These are phyloP conservation scores for Nepenthes mirabilis DNA, from an alignment of 148 eudicot species.

Conservation along the genomic window DNA sequence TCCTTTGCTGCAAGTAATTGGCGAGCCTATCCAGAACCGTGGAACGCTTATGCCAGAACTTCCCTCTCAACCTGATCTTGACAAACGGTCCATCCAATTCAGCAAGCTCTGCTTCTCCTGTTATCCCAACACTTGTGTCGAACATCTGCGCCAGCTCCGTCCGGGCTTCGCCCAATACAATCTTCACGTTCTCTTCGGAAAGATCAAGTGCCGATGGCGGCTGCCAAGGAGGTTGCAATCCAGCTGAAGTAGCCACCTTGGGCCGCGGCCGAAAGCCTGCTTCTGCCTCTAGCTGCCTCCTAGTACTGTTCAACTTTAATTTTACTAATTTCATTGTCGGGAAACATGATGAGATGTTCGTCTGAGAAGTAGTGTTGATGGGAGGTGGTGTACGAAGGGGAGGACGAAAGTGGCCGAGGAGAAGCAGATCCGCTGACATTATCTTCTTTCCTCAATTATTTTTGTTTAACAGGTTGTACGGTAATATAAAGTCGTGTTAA, in stretches of 20 bases:
- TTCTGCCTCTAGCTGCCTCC: too few relatives aligned
- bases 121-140: constrained; percentile 67
- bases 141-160: constrained; percentile 71
- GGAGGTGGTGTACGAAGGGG: too few relatives aligned
- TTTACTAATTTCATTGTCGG: too few relatives aligned
- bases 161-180: constrained; percentile 55
- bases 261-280: not conserved
- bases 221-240: not conserved
- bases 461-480: too few relatives aligned
- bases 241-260: not conserved
- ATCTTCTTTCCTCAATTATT: too few relatives aligned
- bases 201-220: constrained; percentile 38
- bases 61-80: constrained; percentile 70
- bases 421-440: too few relatives aligned
- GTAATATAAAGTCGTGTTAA: too few relatives aligned
- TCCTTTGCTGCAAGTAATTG: constrained; percentile 75
- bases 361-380: too few relatives aligned
- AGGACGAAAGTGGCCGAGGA: too few relatives aligned
- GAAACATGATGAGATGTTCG: too few relatives aligned
- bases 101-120: constrained; percentile 76
- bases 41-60: constrained; percentile 75
- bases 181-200: constrained; percentile 71
- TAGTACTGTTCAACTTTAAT: too few relatives aligned
- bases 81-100: constrained; percentile 89
- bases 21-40: constrained; percentile 62